Percentiles rank a stretch among this genome's conserved stretches.
Evolutionary conservation across 192 early-diverging fungal species (phyloP).

Genomic region (Phlyctochytrium bullatum): DNA sequence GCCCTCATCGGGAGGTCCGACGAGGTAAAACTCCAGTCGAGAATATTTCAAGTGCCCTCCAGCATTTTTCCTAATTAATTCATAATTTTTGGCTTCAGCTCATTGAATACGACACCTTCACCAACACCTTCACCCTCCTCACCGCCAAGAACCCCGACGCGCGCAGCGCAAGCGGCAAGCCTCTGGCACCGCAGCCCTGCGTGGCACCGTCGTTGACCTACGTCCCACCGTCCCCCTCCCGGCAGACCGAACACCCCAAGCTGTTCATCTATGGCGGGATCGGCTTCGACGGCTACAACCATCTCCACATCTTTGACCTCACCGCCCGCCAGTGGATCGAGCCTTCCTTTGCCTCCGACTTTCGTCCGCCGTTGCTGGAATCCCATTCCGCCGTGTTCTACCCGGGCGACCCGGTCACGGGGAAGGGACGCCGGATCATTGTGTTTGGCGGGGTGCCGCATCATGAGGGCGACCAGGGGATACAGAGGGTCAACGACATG

Average conservation of each 20-base stretch:
- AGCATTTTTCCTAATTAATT: too few species aligned
- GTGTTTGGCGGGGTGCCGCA: not conserved
- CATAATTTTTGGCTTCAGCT: too few species aligned
- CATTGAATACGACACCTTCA: not conserved
- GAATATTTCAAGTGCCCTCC: too few species aligned
- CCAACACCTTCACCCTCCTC: not conserved
- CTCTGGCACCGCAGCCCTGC: not conserved
- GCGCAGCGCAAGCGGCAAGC: not conserved
- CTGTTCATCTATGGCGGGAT: not conserved
- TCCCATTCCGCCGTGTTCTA: not conserved
- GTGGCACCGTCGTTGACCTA: not conserved
- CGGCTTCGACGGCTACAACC: not conserved
- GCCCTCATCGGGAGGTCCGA: not conserved
- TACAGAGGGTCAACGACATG: not conserved
- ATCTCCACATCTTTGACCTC: constrained; percentile 5
- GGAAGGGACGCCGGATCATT: not conserved
- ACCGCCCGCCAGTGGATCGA: not conserved
- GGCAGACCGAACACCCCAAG: not conserved
- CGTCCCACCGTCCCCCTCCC: not conserved
- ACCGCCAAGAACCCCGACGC: not conserved
- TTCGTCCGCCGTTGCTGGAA: not conserved
- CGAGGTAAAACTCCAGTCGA: too few species aligned
- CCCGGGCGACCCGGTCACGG: not conserved
- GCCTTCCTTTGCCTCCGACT: not conserved
- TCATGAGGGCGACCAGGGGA: not conserved